Evolutionary conservation across 257 asterid genomes (phyloP).

Genomic region (Plantago ovata): DNA sequence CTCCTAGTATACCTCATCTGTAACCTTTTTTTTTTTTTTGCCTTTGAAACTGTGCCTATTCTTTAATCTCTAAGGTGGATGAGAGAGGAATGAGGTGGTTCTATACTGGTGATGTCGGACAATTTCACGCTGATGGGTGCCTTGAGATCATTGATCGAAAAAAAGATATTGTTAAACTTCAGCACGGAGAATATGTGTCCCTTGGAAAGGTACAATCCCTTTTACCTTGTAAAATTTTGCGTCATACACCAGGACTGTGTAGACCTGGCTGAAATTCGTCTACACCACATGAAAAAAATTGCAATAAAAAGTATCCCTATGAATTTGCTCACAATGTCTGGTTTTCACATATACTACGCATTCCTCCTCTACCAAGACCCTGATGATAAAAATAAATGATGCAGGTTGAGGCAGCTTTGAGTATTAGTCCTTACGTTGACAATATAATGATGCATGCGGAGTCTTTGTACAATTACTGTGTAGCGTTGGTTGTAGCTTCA

Average conservation of each 20-base stretch:
- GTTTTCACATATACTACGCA: not conserved
- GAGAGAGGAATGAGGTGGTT: slow-evolving; percentile 90
- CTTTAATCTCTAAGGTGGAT: slow-evolving; percentile 50
- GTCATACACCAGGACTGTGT: too few relatives aligned
- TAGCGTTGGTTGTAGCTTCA: slow-evolving; percentile 86
- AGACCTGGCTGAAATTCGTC: too few relatives aligned
- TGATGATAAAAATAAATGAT: slow-evolving; percentile 14
- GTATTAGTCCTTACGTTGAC: slow-evolving; percentile 64
- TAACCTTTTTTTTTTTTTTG: not conserved
- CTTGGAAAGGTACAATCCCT: slow-evolving; percentile 67
- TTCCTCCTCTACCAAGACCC: not conserved
- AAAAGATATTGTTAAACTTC: slow-evolving; percentile 94
- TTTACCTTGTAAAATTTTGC: too few relatives aligned
- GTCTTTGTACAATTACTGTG: slow-evolving; percentile 78
- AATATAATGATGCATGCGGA: slow-evolving; percentile 89
- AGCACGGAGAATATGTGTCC: slow-evolving; percentile 97
- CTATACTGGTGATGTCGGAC: slow-evolving; percentile 90
- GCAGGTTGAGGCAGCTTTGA: slow-evolving; percentile 88
- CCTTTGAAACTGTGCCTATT: not conserved
- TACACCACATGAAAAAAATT: too few relatives aligned
- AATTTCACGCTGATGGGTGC: slow-evolving; percentile 86
- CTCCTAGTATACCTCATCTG: not conserved
- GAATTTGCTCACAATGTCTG: not conserved
- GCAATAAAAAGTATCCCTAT: not conserved
- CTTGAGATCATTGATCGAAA: slow-evolving; percentile 94